Evolutionary conservation across 2,329 filamentous ascomycete genomes (phyloP).

Genomic region (Fusarium tanahbumbuense): DNA sequence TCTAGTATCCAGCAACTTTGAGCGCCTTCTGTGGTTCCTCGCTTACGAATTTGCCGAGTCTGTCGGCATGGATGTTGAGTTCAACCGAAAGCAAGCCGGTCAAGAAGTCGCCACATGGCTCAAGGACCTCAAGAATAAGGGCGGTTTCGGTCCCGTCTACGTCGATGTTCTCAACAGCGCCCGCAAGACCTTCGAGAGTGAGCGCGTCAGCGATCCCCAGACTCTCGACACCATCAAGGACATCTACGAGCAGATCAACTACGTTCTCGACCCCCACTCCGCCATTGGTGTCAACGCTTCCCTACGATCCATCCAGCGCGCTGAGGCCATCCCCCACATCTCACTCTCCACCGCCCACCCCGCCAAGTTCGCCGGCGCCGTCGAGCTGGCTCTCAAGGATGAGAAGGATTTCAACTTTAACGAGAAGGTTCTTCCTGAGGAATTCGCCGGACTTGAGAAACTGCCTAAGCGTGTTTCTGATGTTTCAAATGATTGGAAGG

Average conservation of each 20-base stretch:
- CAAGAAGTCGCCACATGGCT: constrained; percentile 85
- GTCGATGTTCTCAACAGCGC: constrained; percentile 77
- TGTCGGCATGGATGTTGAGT: constrained; percentile 71
- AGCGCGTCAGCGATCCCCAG: constrained; percentile 74
- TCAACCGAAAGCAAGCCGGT: constrained; percentile 76
- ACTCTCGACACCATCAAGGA: constrained; percentile 73
- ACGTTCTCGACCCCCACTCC: constrained; percentile 93
- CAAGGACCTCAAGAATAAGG: constrained; percentile 79
- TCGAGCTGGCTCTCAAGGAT: constrained; percentile 79
- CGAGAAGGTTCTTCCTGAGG: constrained; percentile 77
- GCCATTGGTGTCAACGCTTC: constrained; percentile 87
- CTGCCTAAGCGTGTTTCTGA: constrained; percentile 79
- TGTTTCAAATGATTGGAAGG: constrained; percentile 78
- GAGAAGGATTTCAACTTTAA: constrained; percentile 81
- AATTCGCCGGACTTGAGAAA: constrained; percentile 83
- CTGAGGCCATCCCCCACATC: constrained; percentile 73
- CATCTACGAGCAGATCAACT: constrained; percentile 70
- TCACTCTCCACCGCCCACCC: constrained; percentile 94
- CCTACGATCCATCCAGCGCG: constrained; percentile 71
- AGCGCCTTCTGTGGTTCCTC: constrained; percentile 93
- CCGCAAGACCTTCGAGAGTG: constrained; percentile 81
- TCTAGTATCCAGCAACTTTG: constrained; percentile 94
- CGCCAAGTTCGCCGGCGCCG: constrained; percentile 90
- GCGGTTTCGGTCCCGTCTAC: constrained; percentile 84
- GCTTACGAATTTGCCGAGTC: constrained; percentile 75